phyloP scores from a whole-genome alignment of 306 rosid genomes.

The Cajanus cajan region DNA sequence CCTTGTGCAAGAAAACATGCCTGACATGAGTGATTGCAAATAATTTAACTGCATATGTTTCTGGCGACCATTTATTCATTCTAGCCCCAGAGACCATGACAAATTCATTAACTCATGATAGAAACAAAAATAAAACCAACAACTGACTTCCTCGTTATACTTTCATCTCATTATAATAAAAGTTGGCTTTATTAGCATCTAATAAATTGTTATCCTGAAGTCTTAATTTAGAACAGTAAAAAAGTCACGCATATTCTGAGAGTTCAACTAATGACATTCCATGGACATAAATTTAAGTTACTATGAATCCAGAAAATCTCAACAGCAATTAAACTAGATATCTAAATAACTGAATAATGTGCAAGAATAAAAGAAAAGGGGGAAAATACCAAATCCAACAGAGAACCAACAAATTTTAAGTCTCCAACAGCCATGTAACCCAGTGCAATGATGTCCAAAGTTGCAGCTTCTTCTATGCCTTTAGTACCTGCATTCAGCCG shows the following conservation, averaged over 20 bases:
- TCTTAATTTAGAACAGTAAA: not conserved
- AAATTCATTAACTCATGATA: not conserved
- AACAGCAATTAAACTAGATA: not conserved
- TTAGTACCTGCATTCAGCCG: slow-evolving; percentile 55
- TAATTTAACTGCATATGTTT: not conserved
- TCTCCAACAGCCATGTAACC: slow-evolving; percentile 86
- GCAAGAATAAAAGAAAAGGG: not conserved
- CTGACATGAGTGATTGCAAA: slow-evolving; percentile 11
- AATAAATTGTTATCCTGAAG: not conserved
- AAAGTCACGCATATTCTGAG: not conserved
- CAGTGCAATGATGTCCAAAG: slow-evolving; percentile 65
- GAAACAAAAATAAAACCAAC: not conserved
- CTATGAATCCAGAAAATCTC: not conserved
- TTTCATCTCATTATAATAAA: not conserved
- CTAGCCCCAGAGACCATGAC: slow-evolving; percentile 13
- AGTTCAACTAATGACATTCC: slow-evolving; percentile 1
- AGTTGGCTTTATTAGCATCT: not conserved
- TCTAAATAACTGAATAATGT: slow-evolving; percentile 26
- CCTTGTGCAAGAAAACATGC: slow-evolving; percentile 6
- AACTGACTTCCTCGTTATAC: slow-evolving; percentile 1
- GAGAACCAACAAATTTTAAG: slow-evolving; percentile 51
- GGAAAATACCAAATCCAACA: slow-evolving; percentile 56
- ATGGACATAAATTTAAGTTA: not conserved
- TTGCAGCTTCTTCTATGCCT: slow-evolving; percentile 87
- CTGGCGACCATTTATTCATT: slow-evolving; percentile 14